Evolutionary conservation across 495 filamentous ascomycete genomes (phyloP).

Genomic region (Talaromyces ruber): DNA sequence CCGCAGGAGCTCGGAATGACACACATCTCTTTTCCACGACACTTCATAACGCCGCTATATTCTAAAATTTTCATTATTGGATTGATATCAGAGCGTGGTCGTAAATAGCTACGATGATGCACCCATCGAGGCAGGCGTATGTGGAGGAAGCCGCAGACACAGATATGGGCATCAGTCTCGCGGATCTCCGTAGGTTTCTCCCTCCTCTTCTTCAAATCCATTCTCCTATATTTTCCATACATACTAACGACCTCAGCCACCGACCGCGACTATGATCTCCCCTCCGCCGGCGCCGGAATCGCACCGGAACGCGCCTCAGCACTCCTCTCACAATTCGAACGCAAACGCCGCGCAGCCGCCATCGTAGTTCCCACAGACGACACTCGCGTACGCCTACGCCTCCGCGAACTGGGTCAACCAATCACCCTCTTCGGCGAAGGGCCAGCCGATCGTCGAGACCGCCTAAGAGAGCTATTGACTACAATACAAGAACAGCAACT

Average conservation of each 20-base stretch:
- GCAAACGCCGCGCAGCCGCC: slow-evolving; percentile 77
- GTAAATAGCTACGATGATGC: slow-evolving; percentile 53
- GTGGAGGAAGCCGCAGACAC: slow-evolving; percentile 77
- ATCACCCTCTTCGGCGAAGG: slow-evolving; percentile 95
- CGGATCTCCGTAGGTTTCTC: slow-evolving; percentile 62
- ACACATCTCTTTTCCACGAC: background rate
- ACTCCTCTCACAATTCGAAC: slow-evolving; percentile 80
- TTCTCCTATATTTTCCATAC: background rate
- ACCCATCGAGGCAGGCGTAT: slow-evolving; percentile 90
- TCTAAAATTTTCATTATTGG: background rate
- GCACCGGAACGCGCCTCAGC: slow-evolving; percentile 84
- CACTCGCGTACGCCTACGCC: slow-evolving; percentile 65
- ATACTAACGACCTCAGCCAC: slow-evolving; percentile 42
- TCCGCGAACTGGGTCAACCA: slow-evolving; percentile 82
- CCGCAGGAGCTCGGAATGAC: background rate
- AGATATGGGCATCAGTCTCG: slow-evolving; percentile 67
- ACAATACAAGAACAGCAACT: slow-evolving; percentile 58
- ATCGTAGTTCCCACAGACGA: slow-evolving; percentile 97
- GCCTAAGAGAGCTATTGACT: slow-evolving; percentile 73
- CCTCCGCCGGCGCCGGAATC: slow-evolving; percentile 60
- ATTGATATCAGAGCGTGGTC: background rate
- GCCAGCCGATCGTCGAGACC: slow-evolving; percentile 74
- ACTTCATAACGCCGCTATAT: background rate
- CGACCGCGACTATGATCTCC: slow-evolving; percentile 81
- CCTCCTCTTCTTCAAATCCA: background rate